These are phyloP conservation scores for Debaryomyces singareniensis DNA, from an alignment of 1,139 yeast genomes.

Conservation along the genomic window DNA sequence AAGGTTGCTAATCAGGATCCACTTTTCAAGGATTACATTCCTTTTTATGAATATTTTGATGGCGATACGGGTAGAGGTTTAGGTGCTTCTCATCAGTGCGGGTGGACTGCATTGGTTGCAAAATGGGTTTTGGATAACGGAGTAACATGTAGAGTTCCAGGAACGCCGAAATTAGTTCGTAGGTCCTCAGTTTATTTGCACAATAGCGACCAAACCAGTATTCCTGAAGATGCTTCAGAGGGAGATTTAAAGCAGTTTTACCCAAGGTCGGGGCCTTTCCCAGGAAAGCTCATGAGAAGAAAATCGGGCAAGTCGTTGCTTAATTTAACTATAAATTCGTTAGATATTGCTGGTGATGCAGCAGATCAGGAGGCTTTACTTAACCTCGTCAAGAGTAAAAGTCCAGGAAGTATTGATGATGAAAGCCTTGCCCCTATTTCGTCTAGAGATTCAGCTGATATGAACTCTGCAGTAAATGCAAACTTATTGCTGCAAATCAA, in stretches of 20 bases:
- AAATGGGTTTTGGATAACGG: conserved; percentile 94
- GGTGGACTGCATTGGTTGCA: conserved; percentile 95
- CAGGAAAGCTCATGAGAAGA: conserved; percentile 53
- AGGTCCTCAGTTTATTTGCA: conserved; percentile 23
- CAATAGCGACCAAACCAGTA: conserved; percentile 16
- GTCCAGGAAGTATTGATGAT: conserved; percentile 1
- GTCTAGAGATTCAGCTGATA: conserved; percentile 29
- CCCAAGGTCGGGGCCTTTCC: conserved; percentile 49
- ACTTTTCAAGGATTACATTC: conserved; percentile 68
- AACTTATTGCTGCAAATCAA: conserved; percentile 45
- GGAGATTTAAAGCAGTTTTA: conserved; percentile 21
- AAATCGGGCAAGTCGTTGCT: conserved; percentile 66
- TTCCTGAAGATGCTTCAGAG: conserved; percentile 10
- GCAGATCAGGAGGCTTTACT: conserved; percentile 8
- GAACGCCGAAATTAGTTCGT: conserved; percentile 38
- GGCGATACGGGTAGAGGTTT: conserved; percentile 95
- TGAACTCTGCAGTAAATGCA: conserved; percentile 29
- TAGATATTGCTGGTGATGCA: conserved; percentile 65
- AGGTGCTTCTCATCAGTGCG: conserved; percentile 95
- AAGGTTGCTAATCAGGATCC: conserved; percentile 62
- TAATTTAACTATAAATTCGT: conserved; percentile 58
- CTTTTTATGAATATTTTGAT: conserved; percentile 87
- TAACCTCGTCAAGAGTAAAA: conserved; percentile 11
- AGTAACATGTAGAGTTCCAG: conserved; percentile 49
- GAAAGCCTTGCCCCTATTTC: conserved; percentile 19